Percentiles rank a stretch among this genome's conserved stretches.
Conservation (phyloP, 805 yeast species). For the Kuraishia molischiana region DNA sequence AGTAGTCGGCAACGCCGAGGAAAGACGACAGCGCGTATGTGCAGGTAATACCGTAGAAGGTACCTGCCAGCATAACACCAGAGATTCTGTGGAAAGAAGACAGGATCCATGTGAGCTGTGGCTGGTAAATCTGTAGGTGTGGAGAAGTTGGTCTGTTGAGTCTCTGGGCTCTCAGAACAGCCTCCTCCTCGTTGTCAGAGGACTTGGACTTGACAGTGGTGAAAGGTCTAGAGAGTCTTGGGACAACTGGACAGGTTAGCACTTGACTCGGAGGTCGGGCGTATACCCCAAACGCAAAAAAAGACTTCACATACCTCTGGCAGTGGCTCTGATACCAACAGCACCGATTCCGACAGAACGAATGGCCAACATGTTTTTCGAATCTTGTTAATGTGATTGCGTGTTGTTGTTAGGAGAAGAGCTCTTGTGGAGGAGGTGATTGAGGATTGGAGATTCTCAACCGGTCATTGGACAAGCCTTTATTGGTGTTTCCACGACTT, state of each 20-base stretch:
- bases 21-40: constrained; percentile 64
- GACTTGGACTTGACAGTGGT: constrained; percentile 32
- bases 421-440: background rate
- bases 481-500: no score
- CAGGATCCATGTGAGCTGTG: constrained; percentile 77
- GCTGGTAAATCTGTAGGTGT: constrained; percentile 81
- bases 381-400: no score
- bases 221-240: constrained; percentile 13
- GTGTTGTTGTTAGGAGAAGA: no score
- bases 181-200: constrained; percentile 53
- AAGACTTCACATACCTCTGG: background rate
- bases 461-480: background rate
- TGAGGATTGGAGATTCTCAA: background rate
- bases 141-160: constrained; percentile 86
- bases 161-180: constrained; percentile 72
- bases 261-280: background rate
- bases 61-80: constrained; percentile 75
- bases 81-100: constrained; percentile 82
- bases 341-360: background rate
- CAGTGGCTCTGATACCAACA: background rate
- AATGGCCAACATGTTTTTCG: background rate
- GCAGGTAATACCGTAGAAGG: constrained; percentile 69
- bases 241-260: constrained; percentile 9
- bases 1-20: constrained; percentile 47
- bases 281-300: no score